Percentiles rank a stretch among this genome's conserved stretches.
These are phyloP conservation scores for Fomitopsis pinicola DNA, from an alignment of 1,284 basidiomycete genomes.

Conservation along the genomic window DNA sequence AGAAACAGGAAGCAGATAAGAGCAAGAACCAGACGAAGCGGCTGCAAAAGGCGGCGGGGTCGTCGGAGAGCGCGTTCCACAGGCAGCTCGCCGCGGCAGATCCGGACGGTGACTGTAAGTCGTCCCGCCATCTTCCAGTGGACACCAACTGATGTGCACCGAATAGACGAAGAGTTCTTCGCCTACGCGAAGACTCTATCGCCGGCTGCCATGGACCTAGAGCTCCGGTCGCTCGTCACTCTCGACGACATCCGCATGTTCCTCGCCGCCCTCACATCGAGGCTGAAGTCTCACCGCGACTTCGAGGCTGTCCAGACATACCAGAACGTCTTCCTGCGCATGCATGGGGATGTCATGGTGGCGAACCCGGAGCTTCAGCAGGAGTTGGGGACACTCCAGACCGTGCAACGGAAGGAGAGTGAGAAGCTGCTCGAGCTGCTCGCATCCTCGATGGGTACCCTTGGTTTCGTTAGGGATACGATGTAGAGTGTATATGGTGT, in stretches of 20 bases:
- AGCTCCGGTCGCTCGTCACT: constrained; percentile 78
- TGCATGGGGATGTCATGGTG: constrained; percentile 83
- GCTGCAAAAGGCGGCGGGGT: constrained; percentile 50
- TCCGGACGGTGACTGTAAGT: constrained; percentile 67
- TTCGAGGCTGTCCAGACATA: constrained; percentile 96
- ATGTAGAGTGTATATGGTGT: constrained; percentile 21
- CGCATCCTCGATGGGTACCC: constrained; percentile 64
- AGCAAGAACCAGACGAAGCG: constrained; percentile 46
- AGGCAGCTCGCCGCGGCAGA: constrained; percentile 60
- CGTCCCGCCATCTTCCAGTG: not conserved
- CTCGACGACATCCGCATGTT: constrained; percentile 68
- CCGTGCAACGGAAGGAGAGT: constrained; percentile 70
- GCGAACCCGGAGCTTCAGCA: constrained; percentile 59
- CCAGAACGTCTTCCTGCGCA: constrained; percentile 77
- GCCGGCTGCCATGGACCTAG: constrained; percentile 87
- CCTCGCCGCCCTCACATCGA: constrained; percentile 67
- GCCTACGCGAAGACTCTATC: constrained; percentile 83
- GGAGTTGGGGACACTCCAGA: constrained; percentile 53
- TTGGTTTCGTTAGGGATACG: constrained; percentile 62
- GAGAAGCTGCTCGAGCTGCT: constrained; percentile 69
- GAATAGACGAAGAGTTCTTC: constrained; percentile 80
- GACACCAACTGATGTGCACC: not conserved
- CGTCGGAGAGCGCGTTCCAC: constrained; percentile 72
- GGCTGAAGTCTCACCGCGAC: constrained; percentile 79
- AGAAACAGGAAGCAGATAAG: constrained; percentile 33